Evolutionary conservation across 129 eudicot species (phyloP), one percentile per base, ranked within the genome.

Genomic region (Ambrosia artemisiifolia): DNA sequence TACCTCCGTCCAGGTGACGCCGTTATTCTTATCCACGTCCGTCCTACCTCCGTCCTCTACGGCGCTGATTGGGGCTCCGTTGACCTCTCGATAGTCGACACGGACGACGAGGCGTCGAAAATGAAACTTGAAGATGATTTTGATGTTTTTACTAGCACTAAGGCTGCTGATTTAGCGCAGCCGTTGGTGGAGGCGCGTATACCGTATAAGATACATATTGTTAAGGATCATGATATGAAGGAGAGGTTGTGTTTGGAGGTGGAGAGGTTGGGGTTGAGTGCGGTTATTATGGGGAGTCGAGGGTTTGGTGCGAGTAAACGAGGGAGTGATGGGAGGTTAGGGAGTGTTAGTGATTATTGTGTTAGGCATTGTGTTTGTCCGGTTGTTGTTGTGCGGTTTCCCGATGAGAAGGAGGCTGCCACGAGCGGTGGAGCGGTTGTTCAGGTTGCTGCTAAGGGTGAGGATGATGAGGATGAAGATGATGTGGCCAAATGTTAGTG

Each of bases 271-370:
- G 86, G 86, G 18, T 61, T 85, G 73, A 82, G 87, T 48, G 79
- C 90, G 1, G 80, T 79, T 53, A 82, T 85, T 8, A 82, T 82
- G 85, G 90, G 90, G 35, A 85, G 90, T 59, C 49, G 90, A 18
- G 90, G 90, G 42, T 73, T 76, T 30, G 90, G 90, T 49, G 90
- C 90, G 3, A 14, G 74, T 33, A 75, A 54, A 70, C 40, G 81
- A 63, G 55, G 60, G 2, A 47, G 64, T 1, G 63, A 85, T 13
- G 87, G 90, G 44, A 48, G 72, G 71, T 79, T 85, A 3, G 87
- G 90, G 51, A 85, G 87, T 40, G 90, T 85, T 17, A 82, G 90
- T 55, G 90, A 85, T 82, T 85, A 85, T 50, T 85, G 90, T 57
- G 90, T 85, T 57, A 81, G 77, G 48, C 90, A 85, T 40, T 85